Evolutionary conservation across 2,329 filamentous ascomycete genomes (phyloP), one percentile per base, ranked within the genome.

Genomic region (Fusarium bactridioides): DNA sequence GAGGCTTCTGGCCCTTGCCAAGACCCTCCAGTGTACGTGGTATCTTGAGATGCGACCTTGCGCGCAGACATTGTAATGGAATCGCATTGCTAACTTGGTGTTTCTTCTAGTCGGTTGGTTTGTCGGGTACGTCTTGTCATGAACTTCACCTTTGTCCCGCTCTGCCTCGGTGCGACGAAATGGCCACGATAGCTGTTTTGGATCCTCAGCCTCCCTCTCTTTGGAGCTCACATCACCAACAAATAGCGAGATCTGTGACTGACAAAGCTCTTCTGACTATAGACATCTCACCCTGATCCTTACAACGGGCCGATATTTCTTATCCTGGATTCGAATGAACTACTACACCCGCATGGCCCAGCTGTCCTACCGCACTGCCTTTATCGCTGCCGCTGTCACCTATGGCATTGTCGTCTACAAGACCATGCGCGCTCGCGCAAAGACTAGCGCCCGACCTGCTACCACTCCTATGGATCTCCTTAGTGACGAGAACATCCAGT

Each of bases 351-450:
- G 89, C 80, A 90, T 90, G 86, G 95, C 95, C 53, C 87, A 89
- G 75, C 91, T 96, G 82, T 92, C 92, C 64, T 99, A 99, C 86
- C 95, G 96, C 78, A 89, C 92, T 61, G 93, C 95, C 64, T 99
- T 99, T 82, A 76, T 98, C 76, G 92, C 95, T 6, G 96, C 96
- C 10, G 94, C 94, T 53, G 90, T 91, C 55, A 98, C 96, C 16
- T 99, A 99, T 83, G 95, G 96, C 74, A 98, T 99, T 75, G 96
- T 99, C 55, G 95, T 99, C 70, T 98, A 97, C 88, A 99, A 99
- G 90, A 95, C 94, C 65, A 94, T 95, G 86, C 91, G 95, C 75
- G 94, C 95, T 77, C 92, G 94, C 75, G 88, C 93, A 77, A 93
- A 94, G 88, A 87, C 91, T 55, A 91, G 92, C 73, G 90, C 86